Conservation (phyloP, 345 rosid species). For the Populus alba region DNA sequence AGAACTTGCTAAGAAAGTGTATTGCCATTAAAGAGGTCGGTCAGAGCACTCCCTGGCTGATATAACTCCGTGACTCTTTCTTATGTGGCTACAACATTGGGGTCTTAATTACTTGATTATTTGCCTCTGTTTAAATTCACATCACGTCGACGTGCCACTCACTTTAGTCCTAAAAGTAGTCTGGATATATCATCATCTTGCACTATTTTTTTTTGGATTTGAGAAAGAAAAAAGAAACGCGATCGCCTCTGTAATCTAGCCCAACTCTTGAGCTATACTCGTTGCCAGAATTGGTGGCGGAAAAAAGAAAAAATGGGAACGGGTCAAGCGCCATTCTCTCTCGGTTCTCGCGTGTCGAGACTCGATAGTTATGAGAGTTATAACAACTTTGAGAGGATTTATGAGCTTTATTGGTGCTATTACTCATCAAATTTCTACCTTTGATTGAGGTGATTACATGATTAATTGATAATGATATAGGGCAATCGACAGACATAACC, state of each 20-base stretch:
- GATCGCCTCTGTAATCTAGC: background rate
- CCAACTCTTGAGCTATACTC: background rate
- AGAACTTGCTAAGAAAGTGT: background rate
- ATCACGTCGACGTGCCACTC: background rate
- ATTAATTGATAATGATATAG: background rate
- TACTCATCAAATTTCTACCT: background rate
- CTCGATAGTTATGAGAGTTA: background rate
- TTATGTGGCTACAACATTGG: background rate
- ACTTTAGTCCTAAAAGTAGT: background rate
- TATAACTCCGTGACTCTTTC: background rate
- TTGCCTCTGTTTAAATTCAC: background rate
- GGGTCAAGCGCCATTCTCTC: background rate
- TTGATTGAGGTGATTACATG: background rate
- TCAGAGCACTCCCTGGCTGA: background rate
- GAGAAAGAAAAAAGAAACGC: background rate
- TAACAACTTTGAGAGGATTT: background rate
- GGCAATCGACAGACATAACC: background rate
- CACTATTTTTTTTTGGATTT: background rate
- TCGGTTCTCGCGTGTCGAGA: background rate
- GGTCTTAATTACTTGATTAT: constrained; percentile 4
- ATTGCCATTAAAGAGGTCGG: background rate
- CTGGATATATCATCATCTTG: background rate
- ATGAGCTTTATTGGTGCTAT: background rate
- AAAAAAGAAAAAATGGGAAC: too few species aligned
- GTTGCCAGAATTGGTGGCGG: background rate